Evolutionary conservation across 2,329 filamentous ascomycete species (phyloP).

Genomic region (Fusarium robinianum): DNA sequence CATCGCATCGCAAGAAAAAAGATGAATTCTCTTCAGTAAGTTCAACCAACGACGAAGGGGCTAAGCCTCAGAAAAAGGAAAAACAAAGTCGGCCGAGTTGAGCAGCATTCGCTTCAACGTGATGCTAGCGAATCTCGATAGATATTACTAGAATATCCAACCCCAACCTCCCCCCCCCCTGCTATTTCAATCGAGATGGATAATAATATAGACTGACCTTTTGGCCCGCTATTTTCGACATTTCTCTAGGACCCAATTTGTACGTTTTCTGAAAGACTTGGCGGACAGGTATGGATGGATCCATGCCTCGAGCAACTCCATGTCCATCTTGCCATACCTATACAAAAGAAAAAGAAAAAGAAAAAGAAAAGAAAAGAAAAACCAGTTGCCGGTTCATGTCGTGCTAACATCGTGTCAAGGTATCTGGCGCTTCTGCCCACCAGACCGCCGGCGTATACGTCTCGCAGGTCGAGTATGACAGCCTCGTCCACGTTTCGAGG

Average conservation of each 20-base stretch:
- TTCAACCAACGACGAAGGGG: neutral
- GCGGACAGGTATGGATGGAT: too few species aligned
- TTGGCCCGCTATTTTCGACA: neutral
- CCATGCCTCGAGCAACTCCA: neutral
- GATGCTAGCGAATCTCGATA: too few species aligned
- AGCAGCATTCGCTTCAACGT: too few species aligned
- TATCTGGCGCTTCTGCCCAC: neutral
- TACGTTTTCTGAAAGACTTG: slow-evolving; percentile 17
- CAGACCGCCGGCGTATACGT: slow-evolving; percentile 53
- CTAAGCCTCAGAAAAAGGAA: neutral
- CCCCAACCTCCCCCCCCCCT: too few species aligned
- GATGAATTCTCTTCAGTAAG: slow-evolving; percentile 22
- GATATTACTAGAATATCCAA: too few species aligned
- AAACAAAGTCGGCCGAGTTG: too few species aligned
- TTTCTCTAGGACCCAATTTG: slow-evolving; percentile 11
- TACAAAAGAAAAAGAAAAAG: too few species aligned
- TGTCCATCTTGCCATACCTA: neutral
- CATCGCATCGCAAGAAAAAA: neutral
- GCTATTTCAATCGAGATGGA: too few species aligned
- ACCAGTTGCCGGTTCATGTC: too few species aligned
- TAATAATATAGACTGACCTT: neutral
- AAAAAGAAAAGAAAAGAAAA: too few species aligned
- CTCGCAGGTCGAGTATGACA: slow-evolving; percentile 63
- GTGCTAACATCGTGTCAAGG: slow-evolving; percentile 14
- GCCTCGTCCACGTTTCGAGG: slow-evolving; percentile 54